Base-by-base conservation (phyloP, 2,329 filamentous ascomycete species). In the Penicillium brevicompactum region DNA sequence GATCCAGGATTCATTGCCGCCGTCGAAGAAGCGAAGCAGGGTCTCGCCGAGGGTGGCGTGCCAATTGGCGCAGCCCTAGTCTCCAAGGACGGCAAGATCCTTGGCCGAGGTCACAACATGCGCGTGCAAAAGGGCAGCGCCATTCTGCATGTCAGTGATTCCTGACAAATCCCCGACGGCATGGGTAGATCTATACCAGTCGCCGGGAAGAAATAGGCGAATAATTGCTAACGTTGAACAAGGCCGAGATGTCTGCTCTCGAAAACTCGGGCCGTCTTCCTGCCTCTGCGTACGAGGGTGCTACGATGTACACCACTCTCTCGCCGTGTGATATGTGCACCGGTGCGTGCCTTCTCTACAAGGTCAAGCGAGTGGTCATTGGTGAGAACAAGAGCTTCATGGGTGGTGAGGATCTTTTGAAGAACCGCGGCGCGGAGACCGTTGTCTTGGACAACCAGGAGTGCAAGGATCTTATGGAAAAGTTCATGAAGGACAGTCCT, bases 261-360 rank as follows among this genome's bases (percentile, higher is more conserved):
- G 86, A 89, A 69, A 87, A 88, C 71, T 87, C 88, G 0, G 89
- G 89, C 44, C 84, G 89, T 38, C 81, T 91, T 21, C 85, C 87
- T 31, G 88, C 87, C 14, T 83, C 83, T 1, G 82, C 82, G 5
- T 92, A 91, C 72, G 81, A 81, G 61, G 86, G 86, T 30, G 83
- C 87, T 34, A 92, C 88, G n/a, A 91, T 92, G 87, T 92, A 90
- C 74, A 92, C 89, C 2, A 91, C 89, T 0, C 78, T 92, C 6
- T 90, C 87, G 2, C 89, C 89, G 0, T 92, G 89, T 71, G 87
- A 90, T 68, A 92, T 92, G 89, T 92, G 87, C 73, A 91, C 89
- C 4, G 89, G 89, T 8, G 88, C 89, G 2, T 91, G 88, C 66
- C 77, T 92, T 56, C 80, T 92, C 56, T 92, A 91, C 78, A 88